These are phyloP conservation scores for Nitzschia sp. DNA, from an alignment of 108 stramenopile genomes.

Conservation along the genomic window DNA sequence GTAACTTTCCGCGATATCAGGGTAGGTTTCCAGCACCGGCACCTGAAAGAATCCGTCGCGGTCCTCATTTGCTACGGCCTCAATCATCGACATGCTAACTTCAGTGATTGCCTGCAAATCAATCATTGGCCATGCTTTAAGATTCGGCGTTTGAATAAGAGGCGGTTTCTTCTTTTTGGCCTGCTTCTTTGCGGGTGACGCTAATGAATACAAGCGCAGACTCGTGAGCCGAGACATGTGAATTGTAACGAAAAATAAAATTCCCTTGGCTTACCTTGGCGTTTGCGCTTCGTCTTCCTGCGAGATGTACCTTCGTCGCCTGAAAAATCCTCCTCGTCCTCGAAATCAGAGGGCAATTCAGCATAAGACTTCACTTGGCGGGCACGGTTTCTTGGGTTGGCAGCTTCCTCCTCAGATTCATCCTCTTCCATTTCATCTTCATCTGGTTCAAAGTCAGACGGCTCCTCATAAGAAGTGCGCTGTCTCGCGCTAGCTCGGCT, in stretches of 20 bases:
- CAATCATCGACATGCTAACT: conserved; percentile 31
- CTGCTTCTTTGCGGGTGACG: not conserved
- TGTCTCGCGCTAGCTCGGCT: not conserved
- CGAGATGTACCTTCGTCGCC: not conserved
- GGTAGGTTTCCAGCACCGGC: conserved; percentile 71
- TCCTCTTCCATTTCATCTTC: conserved; percentile 9
- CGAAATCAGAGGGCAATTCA: conserved; percentile 20
- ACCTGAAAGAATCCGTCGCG: conserved; percentile 33
- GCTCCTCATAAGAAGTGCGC: conserved; percentile 8
- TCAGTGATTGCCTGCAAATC: conserved; percentile 32
- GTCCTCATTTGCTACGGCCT: conserved; percentile 30
- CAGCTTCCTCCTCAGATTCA: conserved; percentile 12
- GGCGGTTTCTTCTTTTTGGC: not conserved
- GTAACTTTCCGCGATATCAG: conserved; percentile 58
- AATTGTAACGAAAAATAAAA: no score
- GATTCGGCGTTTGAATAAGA: conserved; percentile 10
- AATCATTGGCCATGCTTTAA: conserved; percentile 41
- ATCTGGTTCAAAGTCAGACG: conserved; percentile 14
- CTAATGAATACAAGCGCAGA: not conserved
- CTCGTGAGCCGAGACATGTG: no score
- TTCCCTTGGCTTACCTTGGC: not conserved
- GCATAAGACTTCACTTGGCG: conserved; percentile 16
- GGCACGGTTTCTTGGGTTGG: not conserved
- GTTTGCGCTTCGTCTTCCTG: not conserved
- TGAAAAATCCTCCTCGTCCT: conserved; percentile 18